Base-by-base conservation (phyloP, 2,329 filamentous ascomycete genomes). In the Bisporella sp. region DNA sequence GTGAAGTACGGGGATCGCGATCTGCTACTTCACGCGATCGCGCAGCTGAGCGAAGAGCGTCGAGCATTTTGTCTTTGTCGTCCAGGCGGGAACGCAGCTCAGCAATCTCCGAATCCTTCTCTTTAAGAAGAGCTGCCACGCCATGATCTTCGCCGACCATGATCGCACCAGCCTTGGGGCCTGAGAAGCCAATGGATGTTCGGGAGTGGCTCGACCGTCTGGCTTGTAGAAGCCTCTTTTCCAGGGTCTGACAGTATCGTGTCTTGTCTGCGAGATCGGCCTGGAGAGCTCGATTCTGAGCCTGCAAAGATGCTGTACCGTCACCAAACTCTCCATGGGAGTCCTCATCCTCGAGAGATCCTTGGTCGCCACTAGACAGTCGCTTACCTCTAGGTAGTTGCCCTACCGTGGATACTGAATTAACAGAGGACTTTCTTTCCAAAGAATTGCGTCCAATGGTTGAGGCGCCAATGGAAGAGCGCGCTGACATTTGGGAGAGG, bases 231-330 rank as follows among this genome's bases (percentile, higher is more conserved):
- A 99, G 74, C 30, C 93, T 82, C 69, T 95, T 95, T 71, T 99
- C 93, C 9, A 99, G 71, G 0, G 93, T 97, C 31, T 87, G 79
- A 59, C 97, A 97, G 67, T 99, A 99, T 32, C 93, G 86, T 61
- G 93, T 97, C 73, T 96, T 96, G 70, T 99, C 93, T n/a, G 80
- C 81, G 44, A 99, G 78, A 66, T 99, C 93, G n/a, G 90, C 82
- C 67, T 96, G 93, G 45, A 99, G 72, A n/a, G 95, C 87, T 46
- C 84, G 82, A 59, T 96, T 90, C 64, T 96, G 93, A n/a, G 88
- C 81, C 41, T 84, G 73, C 45, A 95, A 70, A 29, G 87, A 89
- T 6, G 93, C 93, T 30, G 79, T 85, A 1, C 91, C 92, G 60
- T 96, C 90, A 13, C 87, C 91, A 63, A 85, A 92, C 62, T 95